Base-by-base conservation (phyloP, 2,329 filamentous ascomycete genomes). In the Mycogone perniciosa region DNA sequence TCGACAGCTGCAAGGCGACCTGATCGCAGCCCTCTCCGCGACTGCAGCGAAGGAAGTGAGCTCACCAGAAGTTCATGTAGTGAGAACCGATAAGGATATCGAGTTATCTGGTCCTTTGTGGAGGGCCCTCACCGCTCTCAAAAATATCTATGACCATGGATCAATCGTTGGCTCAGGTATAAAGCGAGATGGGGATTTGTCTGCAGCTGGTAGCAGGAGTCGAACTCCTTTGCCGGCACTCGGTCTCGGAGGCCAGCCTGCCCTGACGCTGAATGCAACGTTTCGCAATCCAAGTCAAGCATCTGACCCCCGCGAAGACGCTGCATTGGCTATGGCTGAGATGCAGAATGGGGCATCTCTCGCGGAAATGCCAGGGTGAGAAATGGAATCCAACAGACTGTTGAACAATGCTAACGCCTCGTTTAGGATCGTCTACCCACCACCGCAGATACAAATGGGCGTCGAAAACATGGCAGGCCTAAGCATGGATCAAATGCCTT, bases 131-230 rank as follows among this genome's bases (percentile, higher is more conserved):
- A 76, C 74, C 5, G 82, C 82, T 0, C 68, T 85, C 31, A 80
- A 76, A 57, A 84, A 83, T 58, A 85, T 85, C 2, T 85, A 85
- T 60, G 81, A 84, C 59, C 80, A 85, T 63, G 82, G 82, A 2
- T 77, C 75, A 47, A 70, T 84, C 9, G 70, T 76, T 10, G 79
- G 77, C 4, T 68, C 71, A 0, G 65, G 66, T n/a, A 63, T 76
- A 11, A 79, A 76, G 60, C 71, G 72, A 42, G 77, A 81, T 33
- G 70, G 69, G 9, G 72, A 71, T 29, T 72, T 72, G 4, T 72
- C 69, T 9, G 71, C 71, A 40, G 67, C 70, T 4, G 73, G 69
- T 0, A 77, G 76, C 37, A 75, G 74, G 33, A 67, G 65, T 4
- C 64, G 72, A 27, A 75, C 76, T 7, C 71, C 75, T 0, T 55